phyloP scores from a whole-genome alignment of 116 monocot genomes.

The Thalassia testudinum region DNA sequence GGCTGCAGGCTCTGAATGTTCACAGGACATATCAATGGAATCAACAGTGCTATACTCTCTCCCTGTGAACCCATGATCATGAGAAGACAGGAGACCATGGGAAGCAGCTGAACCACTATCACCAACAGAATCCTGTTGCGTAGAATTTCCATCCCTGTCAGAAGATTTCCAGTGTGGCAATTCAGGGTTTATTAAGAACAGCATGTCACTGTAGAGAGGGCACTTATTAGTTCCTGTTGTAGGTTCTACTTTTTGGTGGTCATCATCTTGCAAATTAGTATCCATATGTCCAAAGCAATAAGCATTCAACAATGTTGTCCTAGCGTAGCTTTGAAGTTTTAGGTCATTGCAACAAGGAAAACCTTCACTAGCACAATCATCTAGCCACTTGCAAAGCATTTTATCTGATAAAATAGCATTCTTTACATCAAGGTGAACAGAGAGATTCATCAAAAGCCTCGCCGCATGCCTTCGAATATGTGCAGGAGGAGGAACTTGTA shows the following conservation, averaged over 20 bases:
- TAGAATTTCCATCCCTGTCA: constrained; percentile 11
- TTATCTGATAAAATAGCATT: constrained; percentile 42
- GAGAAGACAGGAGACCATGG: constrained; percentile 5
- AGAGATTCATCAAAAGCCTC: constrained; percentile 62
- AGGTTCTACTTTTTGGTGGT: background rate
- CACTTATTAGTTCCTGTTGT: constrained; percentile 9
- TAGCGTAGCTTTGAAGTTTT: constrained; percentile 79
- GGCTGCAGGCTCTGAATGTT: background rate
- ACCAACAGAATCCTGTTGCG: constrained; percentile 9
- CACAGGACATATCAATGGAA: constrained; percentile 12
- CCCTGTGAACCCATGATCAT: constrained; percentile 1
- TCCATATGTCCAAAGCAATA: constrained; percentile 19
- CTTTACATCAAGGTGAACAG: constrained; percentile 49
- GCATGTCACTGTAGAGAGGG: constrained; percentile 65
- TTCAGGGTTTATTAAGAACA: constrained; percentile 84
- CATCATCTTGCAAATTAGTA: background rate
- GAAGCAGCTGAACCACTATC: constrained; percentile 1
- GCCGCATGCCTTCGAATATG: constrained; percentile 93
- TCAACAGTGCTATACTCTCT: constrained; percentile 7
- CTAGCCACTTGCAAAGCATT: constrained; percentile 72
- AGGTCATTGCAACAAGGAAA: constrained; percentile 57
- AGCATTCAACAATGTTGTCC: constrained; percentile 59
- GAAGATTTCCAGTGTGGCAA: constrained; percentile 44
- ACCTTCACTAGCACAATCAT: constrained; percentile 63
- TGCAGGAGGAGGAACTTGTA: constrained; percentile 77